Percentiles rank a stretch among this genome's conserved stretches.
Evolutionary conservation across 352 stramenopile genomes (phyloP).

Genomic region (Phytophthora fragariaefolia): DNA sequence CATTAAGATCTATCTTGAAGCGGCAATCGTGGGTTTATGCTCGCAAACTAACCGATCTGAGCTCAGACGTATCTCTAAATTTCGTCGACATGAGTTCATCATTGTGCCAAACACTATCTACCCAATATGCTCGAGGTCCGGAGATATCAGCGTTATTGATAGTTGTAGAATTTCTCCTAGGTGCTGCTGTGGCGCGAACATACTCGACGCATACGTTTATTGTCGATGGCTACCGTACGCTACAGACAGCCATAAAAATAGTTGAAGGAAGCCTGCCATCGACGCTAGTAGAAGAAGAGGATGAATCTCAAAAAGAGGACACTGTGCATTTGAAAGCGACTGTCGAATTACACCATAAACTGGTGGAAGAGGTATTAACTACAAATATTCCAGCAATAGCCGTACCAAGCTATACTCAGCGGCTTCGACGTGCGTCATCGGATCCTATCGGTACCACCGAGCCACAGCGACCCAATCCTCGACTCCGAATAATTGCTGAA

Average conservation of each 20-base stretch:
- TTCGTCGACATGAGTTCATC: constrained; percentile 44
- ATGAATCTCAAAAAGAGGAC: constrained; percentile 10
- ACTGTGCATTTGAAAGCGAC: background rate
- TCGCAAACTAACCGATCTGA: constrained; percentile 44
- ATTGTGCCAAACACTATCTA: constrained; percentile 42
- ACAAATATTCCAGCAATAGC: background rate
- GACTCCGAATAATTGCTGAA: background rate
- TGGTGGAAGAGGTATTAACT: background rate
- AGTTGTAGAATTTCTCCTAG: constrained; percentile 30
- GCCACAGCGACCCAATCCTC: background rate
- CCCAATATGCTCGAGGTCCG: constrained; percentile 24
- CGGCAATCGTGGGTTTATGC: constrained; percentile 39
- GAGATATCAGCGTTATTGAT: constrained; percentile 30
- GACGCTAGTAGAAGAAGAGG: constrained; percentile 10
- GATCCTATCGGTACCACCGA: constrained; percentile 1
- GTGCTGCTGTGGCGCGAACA: constrained; percentile 29
- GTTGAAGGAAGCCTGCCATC: constrained; percentile 29
- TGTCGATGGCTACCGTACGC: constrained; percentile 26
- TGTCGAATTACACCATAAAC: background rate
- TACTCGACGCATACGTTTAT: constrained; percentile 42
- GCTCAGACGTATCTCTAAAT: constrained; percentile 54
- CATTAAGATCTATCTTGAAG: constrained; percentile 35
- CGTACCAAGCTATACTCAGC: background rate
- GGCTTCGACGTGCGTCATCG: constrained; percentile 2
- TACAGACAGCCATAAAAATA: constrained; percentile 43